A percentile compares a stretch with the other conserved stretches of the same genome.
phyloP scores from a whole-genome alignment of 2,329 filamentous ascomycete species.

The Nemania abortiva region DNA sequence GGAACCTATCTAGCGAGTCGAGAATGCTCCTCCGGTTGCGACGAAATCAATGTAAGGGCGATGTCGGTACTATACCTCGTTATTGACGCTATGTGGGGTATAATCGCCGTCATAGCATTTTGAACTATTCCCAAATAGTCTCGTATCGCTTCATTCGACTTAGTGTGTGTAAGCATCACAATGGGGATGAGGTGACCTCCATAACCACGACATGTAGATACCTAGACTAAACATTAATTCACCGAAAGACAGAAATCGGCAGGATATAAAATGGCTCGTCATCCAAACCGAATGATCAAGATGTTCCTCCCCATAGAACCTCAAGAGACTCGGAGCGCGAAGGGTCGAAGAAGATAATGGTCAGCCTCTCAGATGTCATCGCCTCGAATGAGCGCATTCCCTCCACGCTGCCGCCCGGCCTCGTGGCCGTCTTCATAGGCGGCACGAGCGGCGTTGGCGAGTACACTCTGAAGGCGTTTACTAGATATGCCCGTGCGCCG shows the following conservation, averaged over 20 bases:
- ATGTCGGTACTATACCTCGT: neutral
- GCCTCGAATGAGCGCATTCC: constrained; percentile 53
- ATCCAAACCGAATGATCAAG: neutral
- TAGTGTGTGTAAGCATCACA: constrained; percentile 3
- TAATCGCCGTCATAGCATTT: neutral
- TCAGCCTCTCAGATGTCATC: constrained; percentile 20
- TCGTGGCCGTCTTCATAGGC: constrained; percentile 64
- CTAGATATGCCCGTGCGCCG: constrained; percentile 55
- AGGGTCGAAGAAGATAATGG: constrained; percentile 15
- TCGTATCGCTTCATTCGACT: constrained; percentile 23
- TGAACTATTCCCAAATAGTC: constrained; percentile 16
- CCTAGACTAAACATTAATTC: neutral
- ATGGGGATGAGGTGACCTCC: neutral
- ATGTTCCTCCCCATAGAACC: neutral
- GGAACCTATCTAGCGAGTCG: neutral
- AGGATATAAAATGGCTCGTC: neutral
- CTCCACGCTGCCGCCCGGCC: constrained; percentile 51
- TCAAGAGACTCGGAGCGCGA: neutral
- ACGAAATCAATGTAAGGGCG: too few relatives aligned
- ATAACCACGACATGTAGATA: neutral
- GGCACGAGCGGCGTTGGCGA: constrained; percentile 65
- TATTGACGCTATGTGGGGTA: neutral
- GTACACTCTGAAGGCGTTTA: constrained; percentile 59
- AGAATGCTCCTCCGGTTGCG: neutral
- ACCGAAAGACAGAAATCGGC: neutral